Base-by-base conservation (phyloP, 805 yeast species). In the Saccharomycopsis guyanensis region DNA sequence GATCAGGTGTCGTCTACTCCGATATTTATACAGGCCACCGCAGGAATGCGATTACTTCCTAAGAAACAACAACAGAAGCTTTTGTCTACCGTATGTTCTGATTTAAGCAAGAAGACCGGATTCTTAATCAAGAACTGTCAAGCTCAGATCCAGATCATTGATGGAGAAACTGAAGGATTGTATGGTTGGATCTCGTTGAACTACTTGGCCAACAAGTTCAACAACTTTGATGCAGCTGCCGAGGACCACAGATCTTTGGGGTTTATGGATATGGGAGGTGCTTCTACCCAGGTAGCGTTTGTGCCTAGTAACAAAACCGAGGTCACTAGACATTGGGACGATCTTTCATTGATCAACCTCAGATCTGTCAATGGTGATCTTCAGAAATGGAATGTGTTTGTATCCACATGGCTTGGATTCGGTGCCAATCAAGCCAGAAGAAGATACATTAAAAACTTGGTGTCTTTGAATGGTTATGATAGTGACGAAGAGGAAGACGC, bases 261-360 rank as follows among this genome's bases (percentile, higher is more conserved):
- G 3, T 91, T 93, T 56, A 83, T 93, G 91, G 98, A 93, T 62
- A 93, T 93, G 98, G 98, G 98, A 13, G 98, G 98, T 12, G 98
- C 98, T 0, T 87, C 96, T 1, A 87, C 96, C 0, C 98, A 93
- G 59, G 76, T 93, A 19, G 95, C 97, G 6, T 93, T 89, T 71
- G 88, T 85, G 6, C 97, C 97, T 0, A 73, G 79, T 3, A 71
- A 73, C 35, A 52, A 57, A 3, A 68, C 72, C n/a, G 88, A 86
- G 51, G 63, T 82, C 5, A 64, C 60, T 22, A 73, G 72, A 52
- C 95, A 87, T 60, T 60, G 65, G 36, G 89, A 89, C 45, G 95
- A 88, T 60, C 71, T 89, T 45, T 76, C 82, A 24, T 71, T 69
- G 2, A 75, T 93, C 1, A 69, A 72, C 13, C 65, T 93, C 47